Conservation (phyloP, 768 basidiomycete genomes). For the Dentipellis fragilis region DNA sequence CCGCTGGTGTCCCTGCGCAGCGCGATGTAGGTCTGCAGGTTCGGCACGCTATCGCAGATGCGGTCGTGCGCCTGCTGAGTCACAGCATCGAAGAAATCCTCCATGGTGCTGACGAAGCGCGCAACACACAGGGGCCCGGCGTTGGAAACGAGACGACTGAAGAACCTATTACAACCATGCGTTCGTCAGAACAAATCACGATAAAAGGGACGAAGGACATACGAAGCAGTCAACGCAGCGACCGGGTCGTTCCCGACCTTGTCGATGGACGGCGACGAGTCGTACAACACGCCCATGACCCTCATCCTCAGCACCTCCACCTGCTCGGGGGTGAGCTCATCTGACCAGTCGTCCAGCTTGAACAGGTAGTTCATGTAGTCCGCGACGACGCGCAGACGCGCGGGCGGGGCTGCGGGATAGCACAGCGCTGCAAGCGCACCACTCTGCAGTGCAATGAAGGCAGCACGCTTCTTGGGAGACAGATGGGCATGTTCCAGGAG, state of each 20-base stretch:
- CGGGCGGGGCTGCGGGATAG: constrained; percentile 46
- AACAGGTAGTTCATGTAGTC: constrained; percentile 75
- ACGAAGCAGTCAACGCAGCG: constrained; percentile 36
- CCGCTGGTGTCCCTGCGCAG: constrained; percentile 75
- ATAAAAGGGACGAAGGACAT: not conserved
- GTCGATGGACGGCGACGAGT: constrained; percentile 43
- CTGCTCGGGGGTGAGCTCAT: constrained; percentile 62
- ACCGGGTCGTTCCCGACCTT: constrained; percentile 62
- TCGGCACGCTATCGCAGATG: constrained; percentile 48
- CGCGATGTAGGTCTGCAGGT: constrained; percentile 72
- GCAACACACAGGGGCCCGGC: constrained; percentile 54
- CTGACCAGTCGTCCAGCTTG: constrained; percentile 71
- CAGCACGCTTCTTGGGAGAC: constrained; percentile 38
- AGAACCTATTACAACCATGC: constrained; percentile 33
- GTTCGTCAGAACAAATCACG: no score
- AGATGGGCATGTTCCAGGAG: constrained; percentile 51
- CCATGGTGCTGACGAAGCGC: constrained; percentile 71
- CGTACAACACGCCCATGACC: constrained; percentile 63
- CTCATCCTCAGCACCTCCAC: constrained; percentile 48
- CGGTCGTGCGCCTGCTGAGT: constrained; percentile 67
- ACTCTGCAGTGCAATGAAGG: constrained; percentile 62
- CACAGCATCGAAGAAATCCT: constrained; percentile 74
- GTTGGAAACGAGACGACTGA: constrained; percentile 51
- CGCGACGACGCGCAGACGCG: constrained; percentile 59
- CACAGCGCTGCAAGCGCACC: constrained; percentile 64